Percentiles rank a stretch among this genome's conserved stretches.
Evolutionary conservation across 495 filamentous ascomycete species (phyloP).

Genomic region (Hypoxylon intermedium): DNA sequence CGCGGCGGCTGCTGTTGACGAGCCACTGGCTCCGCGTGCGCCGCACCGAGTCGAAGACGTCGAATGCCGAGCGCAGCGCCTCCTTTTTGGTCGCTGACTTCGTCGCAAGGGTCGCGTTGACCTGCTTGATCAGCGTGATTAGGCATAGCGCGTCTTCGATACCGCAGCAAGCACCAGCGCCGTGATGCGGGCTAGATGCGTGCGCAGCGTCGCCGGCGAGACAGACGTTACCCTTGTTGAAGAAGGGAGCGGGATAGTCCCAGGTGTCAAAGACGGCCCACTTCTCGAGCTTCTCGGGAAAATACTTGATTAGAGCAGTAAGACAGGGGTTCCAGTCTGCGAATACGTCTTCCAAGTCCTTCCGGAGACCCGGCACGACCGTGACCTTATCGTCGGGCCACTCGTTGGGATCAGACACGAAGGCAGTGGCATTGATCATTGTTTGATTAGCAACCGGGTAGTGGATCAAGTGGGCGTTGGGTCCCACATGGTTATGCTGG

Average conservation of each 20-base stretch:
- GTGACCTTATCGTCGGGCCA: conserved; percentile 46
- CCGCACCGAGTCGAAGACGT: conserved; percentile 27
- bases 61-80: conserved; percentile 18
- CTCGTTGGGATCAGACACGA: conserved; percentile 49
- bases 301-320: conserved; percentile 28
- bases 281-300: conserved; percentile 44
- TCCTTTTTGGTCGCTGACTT: conserved; percentile 7
- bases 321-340: conserved; percentile 36
- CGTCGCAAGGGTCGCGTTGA: conserved; percentile 1
- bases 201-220: conserved; percentile 53
- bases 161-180: conserved; percentile 50
- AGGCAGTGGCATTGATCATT: conserved; percentile 56
- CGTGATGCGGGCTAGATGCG: conserved; percentile 51
- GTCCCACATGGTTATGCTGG: conserved; percentile 54
- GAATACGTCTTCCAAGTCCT: conserved; percentile 36
- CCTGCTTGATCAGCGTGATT: conserved; percentile 11
- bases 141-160: conserved; percentile 51
- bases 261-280: conserved; percentile 51
- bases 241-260: conserved; percentile 45
- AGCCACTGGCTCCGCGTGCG: conserved; percentile 44
- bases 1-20: conserved; percentile 42
- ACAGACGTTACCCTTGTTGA: conserved; percentile 38
- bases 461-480: conserved; percentile 55
- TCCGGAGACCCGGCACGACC: conserved; percentile 48
- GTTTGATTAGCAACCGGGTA: conserved; percentile 57